Conservation (phyloP, 768 basidiomycete species). For the Podaxis sp. region DNA sequence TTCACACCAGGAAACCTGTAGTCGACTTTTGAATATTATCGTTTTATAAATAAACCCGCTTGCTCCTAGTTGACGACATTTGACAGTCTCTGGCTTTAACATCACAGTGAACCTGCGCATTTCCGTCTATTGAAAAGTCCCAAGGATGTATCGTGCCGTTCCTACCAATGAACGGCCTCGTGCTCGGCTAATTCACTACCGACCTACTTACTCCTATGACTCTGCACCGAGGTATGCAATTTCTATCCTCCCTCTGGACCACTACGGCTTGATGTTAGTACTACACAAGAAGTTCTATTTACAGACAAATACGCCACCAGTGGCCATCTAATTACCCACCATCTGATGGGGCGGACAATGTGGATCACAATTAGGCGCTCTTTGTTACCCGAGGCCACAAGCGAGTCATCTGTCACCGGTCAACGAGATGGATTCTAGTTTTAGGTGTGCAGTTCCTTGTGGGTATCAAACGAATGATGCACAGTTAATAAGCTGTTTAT, state of each 20-base stretch:
- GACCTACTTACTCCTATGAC: neutral
- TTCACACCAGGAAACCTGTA: neutral
- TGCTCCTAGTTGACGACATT: neutral
- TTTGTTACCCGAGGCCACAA: neutral
- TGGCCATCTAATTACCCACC: neutral
- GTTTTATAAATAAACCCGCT: neutral
- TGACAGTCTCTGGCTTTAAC: neutral
- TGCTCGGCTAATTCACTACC: neutral
- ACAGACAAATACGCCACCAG: neutral
- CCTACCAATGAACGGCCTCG: neutral
- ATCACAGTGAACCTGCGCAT: neutral
- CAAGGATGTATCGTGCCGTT: neutral
- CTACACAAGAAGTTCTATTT: neutral
- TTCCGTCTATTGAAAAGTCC: neutral
- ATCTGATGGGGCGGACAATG: neutral
- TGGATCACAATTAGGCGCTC: neutral
- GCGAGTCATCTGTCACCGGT: neutral
- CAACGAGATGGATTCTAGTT: neutral
- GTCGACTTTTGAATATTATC: neutral
- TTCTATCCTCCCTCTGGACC: neutral
- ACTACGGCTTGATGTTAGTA: neutral
- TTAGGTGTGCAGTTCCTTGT: neutral
- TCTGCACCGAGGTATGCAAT: neutral
- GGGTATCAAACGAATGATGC: neutral
- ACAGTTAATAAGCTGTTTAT: neutral